These are phyloP conservation scores for Mortierella sp. DNA, from an alignment of 371 early-diverging fungal genomes.

Conservation along the genomic window DNA sequence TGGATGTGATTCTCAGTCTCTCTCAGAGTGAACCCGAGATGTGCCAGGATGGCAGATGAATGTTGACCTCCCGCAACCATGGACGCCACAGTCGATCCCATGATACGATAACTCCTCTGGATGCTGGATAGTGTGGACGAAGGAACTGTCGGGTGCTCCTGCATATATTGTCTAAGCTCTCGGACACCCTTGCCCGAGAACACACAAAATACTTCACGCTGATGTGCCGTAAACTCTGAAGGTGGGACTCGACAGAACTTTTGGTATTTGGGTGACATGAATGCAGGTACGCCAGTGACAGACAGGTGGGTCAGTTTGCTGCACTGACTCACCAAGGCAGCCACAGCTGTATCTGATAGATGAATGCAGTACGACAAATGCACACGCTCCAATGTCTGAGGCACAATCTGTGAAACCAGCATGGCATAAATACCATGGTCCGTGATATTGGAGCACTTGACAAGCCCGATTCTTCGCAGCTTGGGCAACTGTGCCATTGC, in stretches of 20 bases:
- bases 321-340: conserved; percentile 67
- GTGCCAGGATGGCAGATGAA: conserved; percentile 24
- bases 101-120: conserved; percentile 24
- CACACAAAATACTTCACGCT: conserved; percentile 72
- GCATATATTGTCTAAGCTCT: conserved; percentile 61
- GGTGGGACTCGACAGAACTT: conserved; percentile 72
- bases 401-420: conserved; percentile 61
- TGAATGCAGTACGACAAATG: conserved; percentile 72
- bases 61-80: conserved; percentile 25
- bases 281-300: conserved; percentile 71
- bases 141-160: conserved; percentile 8
- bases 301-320: conserved; percentile 70
- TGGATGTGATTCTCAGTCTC: conserved; percentile 22
- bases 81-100: conserved; percentile 15
- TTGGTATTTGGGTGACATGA: conserved; percentile 68
- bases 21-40: conserved; percentile 28
- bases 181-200: conserved; percentile 71
- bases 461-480: conserved; percentile 72
- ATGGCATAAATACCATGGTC: conserved; percentile 69
- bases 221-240: conserved; percentile 65
- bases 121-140: conserved; percentile 17
- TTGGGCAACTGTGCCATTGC: conserved; percentile 70
- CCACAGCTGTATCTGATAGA: conserved; percentile 65
- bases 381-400: conserved; percentile 70
- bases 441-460: conserved; percentile 73